Conservation (phyloP, 352 stramenopile genomes). For the Blastocystis sp. region DNA sequence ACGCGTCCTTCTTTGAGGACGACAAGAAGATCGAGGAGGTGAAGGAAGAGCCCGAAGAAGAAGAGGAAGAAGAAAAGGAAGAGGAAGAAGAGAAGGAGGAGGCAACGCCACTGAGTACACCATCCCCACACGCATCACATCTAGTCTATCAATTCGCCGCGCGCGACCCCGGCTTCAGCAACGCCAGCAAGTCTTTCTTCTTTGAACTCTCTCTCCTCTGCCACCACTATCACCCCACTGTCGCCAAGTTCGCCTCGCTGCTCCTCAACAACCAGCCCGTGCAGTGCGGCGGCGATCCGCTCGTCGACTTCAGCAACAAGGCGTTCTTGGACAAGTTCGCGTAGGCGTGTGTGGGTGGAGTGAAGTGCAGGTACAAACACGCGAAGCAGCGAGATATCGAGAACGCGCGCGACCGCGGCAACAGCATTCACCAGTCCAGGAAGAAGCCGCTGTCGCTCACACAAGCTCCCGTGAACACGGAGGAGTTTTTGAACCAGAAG, state of each 20-base stretch:
- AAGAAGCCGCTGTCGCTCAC: conserved; percentile 79
- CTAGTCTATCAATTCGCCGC: not conserved
- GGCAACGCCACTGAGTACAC: not conserved
- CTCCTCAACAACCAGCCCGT: conserved; percentile 79
- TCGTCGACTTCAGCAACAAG: conserved; percentile 86
- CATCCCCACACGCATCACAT: not conserved
- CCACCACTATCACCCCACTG: conserved; percentile 84
- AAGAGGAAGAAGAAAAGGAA: conserved; percentile 18
- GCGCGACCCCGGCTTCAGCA: conserved; percentile 82
- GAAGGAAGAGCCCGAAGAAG: conserved; percentile 37
- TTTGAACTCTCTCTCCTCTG: conserved; percentile 83
- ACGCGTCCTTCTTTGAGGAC: conserved; percentile 51
- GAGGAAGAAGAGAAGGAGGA: not conserved
- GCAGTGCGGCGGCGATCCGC: conserved; percentile 82
- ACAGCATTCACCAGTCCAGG: not conserved
- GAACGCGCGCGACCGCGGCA: conserved; percentile 44
- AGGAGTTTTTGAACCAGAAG: conserved; percentile 81
- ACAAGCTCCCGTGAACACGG: conserved; percentile 80
- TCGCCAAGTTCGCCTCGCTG: conserved; percentile 83
- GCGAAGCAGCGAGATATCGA: conserved; percentile 76
- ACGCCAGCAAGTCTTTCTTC: conserved; percentile 81
- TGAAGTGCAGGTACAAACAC: conserved; percentile 81
- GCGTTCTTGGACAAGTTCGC: conserved; percentile 89
- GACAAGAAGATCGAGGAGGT: conserved; percentile 28
- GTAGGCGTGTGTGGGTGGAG: not conserved